These are phyloP conservation scores for Warburgia ugandensis DNA, from an alignment of 164 flowering plant species.

Conservation along the genomic window DNA sequence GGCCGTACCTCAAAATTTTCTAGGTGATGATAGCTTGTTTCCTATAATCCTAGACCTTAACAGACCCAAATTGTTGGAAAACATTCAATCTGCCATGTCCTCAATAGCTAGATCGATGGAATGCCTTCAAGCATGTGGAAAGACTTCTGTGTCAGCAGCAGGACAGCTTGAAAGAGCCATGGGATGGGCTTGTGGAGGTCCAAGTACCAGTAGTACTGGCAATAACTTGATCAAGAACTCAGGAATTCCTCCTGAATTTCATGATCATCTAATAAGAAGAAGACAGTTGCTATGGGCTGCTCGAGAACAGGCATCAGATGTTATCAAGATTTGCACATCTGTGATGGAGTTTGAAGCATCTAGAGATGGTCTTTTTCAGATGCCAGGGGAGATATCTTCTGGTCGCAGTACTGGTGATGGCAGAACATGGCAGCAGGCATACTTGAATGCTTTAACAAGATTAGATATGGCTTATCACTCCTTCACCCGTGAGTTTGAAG, in stretches of 20 bases:
- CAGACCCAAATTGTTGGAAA: conserved; percentile 66
- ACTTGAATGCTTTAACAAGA: conserved; percentile 58
- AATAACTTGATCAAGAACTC: conserved; percentile 46
- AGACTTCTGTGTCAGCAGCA: conserved; percentile 67
- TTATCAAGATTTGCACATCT: conserved; percentile 62
- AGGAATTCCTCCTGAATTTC: conserved; percentile 87
- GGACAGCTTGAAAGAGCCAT: conserved; percentile 97
- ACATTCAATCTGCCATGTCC: conserved; percentile 52
- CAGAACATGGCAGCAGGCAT: conserved; percentile 83
- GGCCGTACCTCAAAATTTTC: conserved; percentile 37
- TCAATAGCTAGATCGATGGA: conserved; percentile 59
- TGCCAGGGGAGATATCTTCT: conserved; percentile 40
- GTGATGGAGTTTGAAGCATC: conserved; percentile 92
- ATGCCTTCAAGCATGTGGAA: conserved; percentile 68
- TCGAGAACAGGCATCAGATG: conserved; percentile 66
- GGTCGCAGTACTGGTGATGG: conserved; percentile 43
- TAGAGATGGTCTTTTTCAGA: conserved; percentile 63
- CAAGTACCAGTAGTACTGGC: conserved; percentile 44
- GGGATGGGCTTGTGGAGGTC: conserved; percentile 98
- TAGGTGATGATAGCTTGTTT: conserved; percentile 43
- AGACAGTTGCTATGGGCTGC: conserved; percentile 58
- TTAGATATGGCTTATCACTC: conserved; percentile 80
- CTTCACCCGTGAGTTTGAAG: conserved; percentile 55
- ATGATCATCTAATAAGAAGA: conserved; percentile 69
- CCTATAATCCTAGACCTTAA: conserved; percentile 46